A percentile compares a stretch with the other conserved stretches of the same genome.
Conservation (phyloP, 805 yeast genomes). For the Wickerhamomyces canadensis region DNA sequence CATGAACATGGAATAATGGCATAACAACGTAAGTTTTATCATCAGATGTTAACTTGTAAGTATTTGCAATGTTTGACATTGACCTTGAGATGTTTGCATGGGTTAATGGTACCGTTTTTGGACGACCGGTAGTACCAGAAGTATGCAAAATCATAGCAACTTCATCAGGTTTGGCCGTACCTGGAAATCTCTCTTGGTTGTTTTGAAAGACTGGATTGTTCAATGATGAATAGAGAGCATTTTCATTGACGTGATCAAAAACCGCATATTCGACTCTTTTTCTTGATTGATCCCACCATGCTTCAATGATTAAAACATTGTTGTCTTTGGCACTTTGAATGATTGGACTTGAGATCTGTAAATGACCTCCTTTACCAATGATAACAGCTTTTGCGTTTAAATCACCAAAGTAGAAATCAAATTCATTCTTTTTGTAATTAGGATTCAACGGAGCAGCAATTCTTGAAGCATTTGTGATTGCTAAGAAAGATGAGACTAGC, state of each 20-base stretch:
- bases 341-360: slow-evolving; percentile 33
- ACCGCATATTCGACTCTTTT: slow-evolving; percentile 37
- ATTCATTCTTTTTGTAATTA: slow-evolving; percentile 53
- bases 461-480: slow-evolving; percentile 48
- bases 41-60: slow-evolving; percentile 42
- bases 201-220: slow-evolving; percentile 27
- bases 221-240: slow-evolving; percentile 25
- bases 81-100: slow-evolving; percentile 59
- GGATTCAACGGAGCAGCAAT: slow-evolving; percentile 70
- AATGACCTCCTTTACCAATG: slow-evolving; percentile 48
- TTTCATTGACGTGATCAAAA: slow-evolving; percentile 18
- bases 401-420: slow-evolving; percentile 60
- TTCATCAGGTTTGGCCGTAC: slow-evolving; percentile 41
- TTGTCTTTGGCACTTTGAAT: slow-evolving; percentile 45
- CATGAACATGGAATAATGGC: slow-evolving; percentile 79
- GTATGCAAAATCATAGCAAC: slow-evolving; percentile 66
- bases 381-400: slow-evolving; percentile 50
- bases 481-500: slow-evolving; percentile 49
- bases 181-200: slow-evolving; percentile 29
- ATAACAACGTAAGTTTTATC: slow-evolving; percentile 63
- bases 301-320: slow-evolving; percentile 45
- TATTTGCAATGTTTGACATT: slow-evolving; percentile 50
- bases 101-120: slow-evolving; percentile 69
- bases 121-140: slow-evolving; percentile 72
- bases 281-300: slow-evolving; percentile 38